Base-by-base conservation (phyloP, 2,329 filamentous ascomycete genomes). In the Colletotrichum salicis region DNA sequence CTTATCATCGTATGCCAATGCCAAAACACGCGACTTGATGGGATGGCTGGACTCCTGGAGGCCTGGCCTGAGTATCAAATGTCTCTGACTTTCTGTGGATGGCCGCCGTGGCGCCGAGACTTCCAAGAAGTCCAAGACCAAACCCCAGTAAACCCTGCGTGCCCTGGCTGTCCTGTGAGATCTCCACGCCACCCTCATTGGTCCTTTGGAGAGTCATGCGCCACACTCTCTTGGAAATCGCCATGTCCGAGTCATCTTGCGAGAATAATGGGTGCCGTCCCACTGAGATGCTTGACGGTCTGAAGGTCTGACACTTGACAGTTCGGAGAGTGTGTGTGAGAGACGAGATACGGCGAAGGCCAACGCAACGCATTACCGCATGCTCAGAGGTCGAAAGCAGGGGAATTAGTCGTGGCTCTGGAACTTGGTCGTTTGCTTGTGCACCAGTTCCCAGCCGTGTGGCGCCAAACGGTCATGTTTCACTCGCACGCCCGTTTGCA, bases 401-500 rank as follows among this genome's bases (percentile, higher is more conserved):
- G 24, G 24, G 24, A 12, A 60, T 54, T 58, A 37, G 15, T 24
- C 15, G 56, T 35, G 27, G 19, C 55, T 67, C 57, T 59, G 67
- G 41, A 60, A 66, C 27, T 13, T 41, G n/a, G 27, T 56, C 33
- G 35, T 60, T 56, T 56, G 45, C 45, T 57, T 54, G 58, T 55
- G 65, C 48, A 55, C 58, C 45, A 57, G 19, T 24, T 56, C 22
- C 65, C 54, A 60, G 27, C 55, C 35, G 65, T 69, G 59, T 66
- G 55, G 65, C 48, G 55, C 48, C 65, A 68, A 71, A 71, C 59
- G 59, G 65, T 22, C 70, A 60, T 69, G 70, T 71, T 71, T 71
- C 70, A 69, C 35, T 64, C 35, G 65, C 59, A 64, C 54, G 59
- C 65, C 41, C 45, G 48, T 56, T 56, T 56, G 45, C 65, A 71